Base-by-base conservation (phyloP, 345 rosid genomes). In the Eucalyptus grandis region DNA sequence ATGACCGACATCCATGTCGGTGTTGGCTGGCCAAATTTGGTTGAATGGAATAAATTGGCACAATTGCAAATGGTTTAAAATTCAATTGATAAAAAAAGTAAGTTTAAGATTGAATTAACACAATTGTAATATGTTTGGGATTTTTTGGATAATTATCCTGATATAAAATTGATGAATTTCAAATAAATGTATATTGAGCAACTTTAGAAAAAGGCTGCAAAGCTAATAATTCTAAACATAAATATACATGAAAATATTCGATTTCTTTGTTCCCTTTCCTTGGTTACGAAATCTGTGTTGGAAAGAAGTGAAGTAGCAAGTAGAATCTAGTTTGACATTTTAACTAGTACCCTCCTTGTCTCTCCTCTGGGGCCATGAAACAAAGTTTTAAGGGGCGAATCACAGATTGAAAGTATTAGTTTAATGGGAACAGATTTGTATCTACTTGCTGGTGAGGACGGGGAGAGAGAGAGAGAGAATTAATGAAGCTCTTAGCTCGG, bases 1-100 rank as follows among this genome's bases (percentile, higher is more conserved):
- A 50, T 50, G 1, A 50, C 7, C 19, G 0, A 50, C 19, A 50
- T 50, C 19, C 0, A 14, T 50, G 3, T 50, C 0, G 15, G 3
- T 50, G 19, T 50, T 2, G 19, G 53, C 53, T 0, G 1, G 1
- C 53, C 53, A 50, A 50, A 15, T 50, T 50, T 50, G 19, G 53
- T 50, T 50, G 19, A 50, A 15, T 50, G 53, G 7, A 50, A 50
- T 50, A 19, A 14, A 49, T 14, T 49, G 17, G 16, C 7, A 49
- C 51, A 14, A 49, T 49, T 5, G 51, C 51, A 49, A 49, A 49
- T 49, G 17, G 7, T 49, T 49, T 49, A 49, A 49, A 49, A 49
- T 16, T 49, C 17, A 49, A 49, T 49, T 5, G 51, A 49, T 49
- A 49, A 49, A 49, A 14, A 49, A 0, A 49, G 17, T 14, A 49